Evolutionary conservation across 2,329 filamentous ascomycete genomes (phyloP), one percentile per base, ranked within the genome.

Genomic region (Endocalyx cinctus): DNA sequence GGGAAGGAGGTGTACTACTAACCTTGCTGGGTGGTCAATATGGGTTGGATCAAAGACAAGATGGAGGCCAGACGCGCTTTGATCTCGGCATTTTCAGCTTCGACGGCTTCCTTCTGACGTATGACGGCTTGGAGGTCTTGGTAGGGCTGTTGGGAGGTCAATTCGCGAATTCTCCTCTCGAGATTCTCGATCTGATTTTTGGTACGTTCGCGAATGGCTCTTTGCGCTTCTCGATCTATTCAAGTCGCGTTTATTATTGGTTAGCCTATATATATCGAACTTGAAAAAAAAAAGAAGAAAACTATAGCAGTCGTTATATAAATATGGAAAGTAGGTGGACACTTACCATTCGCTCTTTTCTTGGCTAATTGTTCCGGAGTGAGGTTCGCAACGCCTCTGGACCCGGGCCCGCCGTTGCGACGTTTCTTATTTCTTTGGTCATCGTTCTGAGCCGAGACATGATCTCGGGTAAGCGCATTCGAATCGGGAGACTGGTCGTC

Each of bases 171-270:
- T 41, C 77, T 72, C 39, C 70, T 70, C 58, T 92, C 84, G 38
- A 92, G 67, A 6, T 63, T 66, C 54, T 90, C 84, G 47, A 92
- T 92, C 58, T 85, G 83, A 37, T 79, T 76, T 62, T 82, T 87
- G 17, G 86, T 92, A 35, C 87, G 77, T 63, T 90, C 84, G 26
- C 87, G 74, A 39, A 94, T 92, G 25, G 85, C 86, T 30, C 87
- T 76, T 58, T 94, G 87, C 18, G 87, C 87, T 59, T 94, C 86
- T 37, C 87, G 80, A 57, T 94, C 87, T 74, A 78, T 12, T n/a
- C 20, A 23, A 23, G 20, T 23, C 20, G 20, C n/a, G n/a, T 8
- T 23, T n/a, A 23, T 8, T n/a, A 23, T 33, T 25, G 20, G 22
- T n/a, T n/a, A n/a, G n/a, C n/a, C n/a, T n/a, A n/a, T n/a, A n/a